phyloP scores from a whole-genome alignment of 2,329 filamentous ascomycete species.

The Colletotrichum lini region DNA sequence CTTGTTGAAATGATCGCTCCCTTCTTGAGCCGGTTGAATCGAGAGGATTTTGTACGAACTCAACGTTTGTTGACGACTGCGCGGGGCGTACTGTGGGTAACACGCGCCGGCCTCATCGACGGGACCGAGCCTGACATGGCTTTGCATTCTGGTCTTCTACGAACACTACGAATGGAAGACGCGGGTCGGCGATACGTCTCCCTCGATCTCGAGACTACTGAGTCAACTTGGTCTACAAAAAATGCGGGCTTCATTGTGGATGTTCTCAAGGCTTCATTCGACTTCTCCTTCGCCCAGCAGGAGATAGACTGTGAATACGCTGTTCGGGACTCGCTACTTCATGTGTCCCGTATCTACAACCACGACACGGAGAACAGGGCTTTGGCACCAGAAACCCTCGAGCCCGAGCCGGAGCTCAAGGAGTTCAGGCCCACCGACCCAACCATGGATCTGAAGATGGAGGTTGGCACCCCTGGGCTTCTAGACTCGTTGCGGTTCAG shows the following conservation, averaged over 20 bases:
- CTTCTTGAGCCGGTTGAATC: background rate
- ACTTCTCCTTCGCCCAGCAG: background rate
- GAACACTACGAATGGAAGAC: slow-evolving; percentile 40
- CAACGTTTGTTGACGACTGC: slow-evolving; percentile 17
- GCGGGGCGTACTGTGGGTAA: slow-evolving; percentile 30
- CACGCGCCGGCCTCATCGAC: slow-evolving; percentile 2
- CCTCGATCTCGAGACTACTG: slow-evolving; percentile 23
- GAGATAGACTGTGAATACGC: slow-evolving; percentile 35
- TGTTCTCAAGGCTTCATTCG: slow-evolving; percentile 14
- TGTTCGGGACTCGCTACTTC: background rate
- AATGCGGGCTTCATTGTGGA: slow-evolving; percentile 3
- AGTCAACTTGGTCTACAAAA: background rate
- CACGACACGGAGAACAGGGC: slow-evolving; percentile 4
- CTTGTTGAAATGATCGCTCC: slow-evolving; percentile 21
- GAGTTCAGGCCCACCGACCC: background rate
- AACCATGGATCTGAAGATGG: slow-evolving; percentile 24
- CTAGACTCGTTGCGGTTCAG: slow-evolving; percentile 46
- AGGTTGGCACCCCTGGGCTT: slow-evolving; percentile 43
- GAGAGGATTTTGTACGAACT: background rate
- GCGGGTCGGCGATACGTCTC: slow-evolving; percentile 34
- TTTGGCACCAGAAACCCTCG: background rate
- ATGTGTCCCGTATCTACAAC: slow-evolving; percentile 26
- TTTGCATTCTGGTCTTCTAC: slow-evolving; percentile 31
- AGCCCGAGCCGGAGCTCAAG: background rate
- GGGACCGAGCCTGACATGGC: slow-evolving; percentile 12